A percentile compares a stretch with the other conserved stretches of the same genome.
phyloP scores from a whole-genome alignment of 176 grass and related monocot genomes.

The Carex myosuroides region DNA sequence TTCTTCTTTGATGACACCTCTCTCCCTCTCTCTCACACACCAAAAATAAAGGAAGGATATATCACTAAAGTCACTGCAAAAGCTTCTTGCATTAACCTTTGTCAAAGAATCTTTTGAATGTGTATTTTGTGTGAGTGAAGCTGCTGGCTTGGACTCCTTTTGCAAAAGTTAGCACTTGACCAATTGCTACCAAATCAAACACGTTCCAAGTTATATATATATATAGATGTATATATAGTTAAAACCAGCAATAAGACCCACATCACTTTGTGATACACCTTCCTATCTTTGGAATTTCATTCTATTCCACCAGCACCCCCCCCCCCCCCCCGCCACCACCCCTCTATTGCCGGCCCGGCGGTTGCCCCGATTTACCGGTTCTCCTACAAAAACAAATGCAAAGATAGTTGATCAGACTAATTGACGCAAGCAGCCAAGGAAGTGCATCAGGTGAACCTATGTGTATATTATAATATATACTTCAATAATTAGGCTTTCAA shows the following conservation, averaged over 20 bases:
- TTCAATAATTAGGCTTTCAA: slow-evolving; percentile 15
- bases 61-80: slow-evolving; percentile 26
- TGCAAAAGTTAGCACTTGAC: slow-evolving; percentile 15
- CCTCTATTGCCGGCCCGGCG: slow-evolving; percentile 15
- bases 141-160: slow-evolving; percentile 7
- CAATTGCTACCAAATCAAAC: slow-evolving; percentile 5
- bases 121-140: slow-evolving; percentile 18
- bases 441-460: slow-evolving; percentile 15
- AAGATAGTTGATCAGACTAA: slow-evolving; percentile 5
- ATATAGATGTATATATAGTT: slow-evolving; percentile 15
- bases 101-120: slow-evolving; percentile 28
- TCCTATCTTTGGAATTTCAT: slow-evolving; percentile 21
- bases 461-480: background rate
- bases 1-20: background rate
- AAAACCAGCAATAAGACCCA: slow-evolving; percentile 21
- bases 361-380: slow-evolving; percentile 10
- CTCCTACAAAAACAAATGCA: slow-evolving; percentile 14
- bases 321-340: background rate
- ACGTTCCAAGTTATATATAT: background rate
- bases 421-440: background rate
- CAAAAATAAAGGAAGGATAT: slow-evolving; percentile 15
- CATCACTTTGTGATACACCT: slow-evolving; percentile 11
- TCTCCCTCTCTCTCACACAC: background rate
- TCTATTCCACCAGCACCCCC: background rate
- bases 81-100: slow-evolving; percentile 18